phyloP scores from a whole-genome alignment of 345 rosid genomes.

The Raphanus sativus region DNA sequence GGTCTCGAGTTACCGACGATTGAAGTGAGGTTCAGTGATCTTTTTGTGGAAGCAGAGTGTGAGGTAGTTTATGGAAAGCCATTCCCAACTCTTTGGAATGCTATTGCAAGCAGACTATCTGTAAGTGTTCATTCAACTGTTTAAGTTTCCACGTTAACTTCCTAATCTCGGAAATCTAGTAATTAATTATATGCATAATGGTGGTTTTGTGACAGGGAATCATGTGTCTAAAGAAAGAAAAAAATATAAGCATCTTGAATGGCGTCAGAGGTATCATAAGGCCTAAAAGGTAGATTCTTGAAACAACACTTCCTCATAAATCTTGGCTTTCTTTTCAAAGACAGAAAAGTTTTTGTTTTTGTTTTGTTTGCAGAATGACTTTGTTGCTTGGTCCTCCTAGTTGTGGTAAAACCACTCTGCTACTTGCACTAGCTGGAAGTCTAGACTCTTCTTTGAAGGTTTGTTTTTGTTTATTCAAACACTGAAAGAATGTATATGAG shows the following conservation, averaged over 20 bases:
- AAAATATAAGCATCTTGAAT: constrained; percentile 50
- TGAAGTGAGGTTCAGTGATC: constrained; percentile 47
- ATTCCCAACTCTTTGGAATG: constrained; percentile 50
- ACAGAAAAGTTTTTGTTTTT: not conserved
- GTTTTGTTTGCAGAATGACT: constrained; percentile 33
- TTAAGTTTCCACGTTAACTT: not conserved
- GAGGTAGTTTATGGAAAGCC: constrained; percentile 46
- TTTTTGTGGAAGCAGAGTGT: constrained; percentile 45
- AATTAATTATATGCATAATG: not conserved
- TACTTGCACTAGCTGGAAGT: constrained; percentile 44
- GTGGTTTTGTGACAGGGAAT: not conserved
- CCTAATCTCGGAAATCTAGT: not conserved
- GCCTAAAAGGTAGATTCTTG: constrained; percentile 35
- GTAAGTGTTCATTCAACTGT: constrained; percentile 22
- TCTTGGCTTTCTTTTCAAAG: not conserved
- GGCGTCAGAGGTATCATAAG: constrained; percentile 63
- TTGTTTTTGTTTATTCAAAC: not conserved
- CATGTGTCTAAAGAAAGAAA: constrained; percentile 24
- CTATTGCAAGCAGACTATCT: constrained; percentile 19
- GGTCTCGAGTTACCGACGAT: constrained; percentile 39
- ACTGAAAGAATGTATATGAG: not conserved
- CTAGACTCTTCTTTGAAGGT: constrained; percentile 40
- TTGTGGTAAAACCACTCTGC: constrained; percentile 43
- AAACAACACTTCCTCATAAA: not conserved
- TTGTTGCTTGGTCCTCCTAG: constrained; percentile 45